Conservation (phyloP, 176 grass and related monocot genomes). For the Aegilops bicornis region DNA sequence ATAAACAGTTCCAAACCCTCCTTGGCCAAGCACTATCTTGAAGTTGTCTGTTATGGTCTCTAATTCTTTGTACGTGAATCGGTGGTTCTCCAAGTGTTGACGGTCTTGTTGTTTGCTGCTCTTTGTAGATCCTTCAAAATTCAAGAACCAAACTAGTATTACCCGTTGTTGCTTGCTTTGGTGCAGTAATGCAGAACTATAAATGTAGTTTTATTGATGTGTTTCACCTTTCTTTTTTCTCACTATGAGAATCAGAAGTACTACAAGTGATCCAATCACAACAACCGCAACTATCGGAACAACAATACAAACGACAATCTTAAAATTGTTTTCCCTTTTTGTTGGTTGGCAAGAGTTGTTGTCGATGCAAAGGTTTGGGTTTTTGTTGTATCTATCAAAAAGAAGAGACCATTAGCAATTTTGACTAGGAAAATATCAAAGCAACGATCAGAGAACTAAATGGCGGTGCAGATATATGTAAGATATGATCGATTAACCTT, state of each 20-base stretch:
- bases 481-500: background rate
- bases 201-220: background rate
- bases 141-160: too few species aligned
- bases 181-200: background rate
- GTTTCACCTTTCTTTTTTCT: conserved; percentile 26
- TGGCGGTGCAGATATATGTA: too few species aligned
- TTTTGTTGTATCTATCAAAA: conserved; percentile 18
- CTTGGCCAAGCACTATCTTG: conserved; percentile 17
- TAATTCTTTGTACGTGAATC: conserved; percentile 48
- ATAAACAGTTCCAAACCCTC: too few species aligned
- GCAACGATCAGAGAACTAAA: too few species aligned
- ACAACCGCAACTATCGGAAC: conserved; percentile 7
- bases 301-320: conserved; percentile 25
- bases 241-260: conserved; percentile 12
- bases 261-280: conserved; percentile 9
- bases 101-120: background rate
- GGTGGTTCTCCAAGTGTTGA: conserved; percentile 42
- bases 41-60: conserved; percentile 56
- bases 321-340: conserved; percentile 22
- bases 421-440: background rate
- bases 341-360: conserved; percentile 19
- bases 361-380: conserved; percentile 40
- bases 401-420: background rate
- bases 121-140: background rate
- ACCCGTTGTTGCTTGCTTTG: too few species aligned